Evolutionary conservation across 306 rosid genomes (phyloP), one percentile per base, ranked within the genome.

Genomic region (Sphenostylis stenocarpa): DNA sequence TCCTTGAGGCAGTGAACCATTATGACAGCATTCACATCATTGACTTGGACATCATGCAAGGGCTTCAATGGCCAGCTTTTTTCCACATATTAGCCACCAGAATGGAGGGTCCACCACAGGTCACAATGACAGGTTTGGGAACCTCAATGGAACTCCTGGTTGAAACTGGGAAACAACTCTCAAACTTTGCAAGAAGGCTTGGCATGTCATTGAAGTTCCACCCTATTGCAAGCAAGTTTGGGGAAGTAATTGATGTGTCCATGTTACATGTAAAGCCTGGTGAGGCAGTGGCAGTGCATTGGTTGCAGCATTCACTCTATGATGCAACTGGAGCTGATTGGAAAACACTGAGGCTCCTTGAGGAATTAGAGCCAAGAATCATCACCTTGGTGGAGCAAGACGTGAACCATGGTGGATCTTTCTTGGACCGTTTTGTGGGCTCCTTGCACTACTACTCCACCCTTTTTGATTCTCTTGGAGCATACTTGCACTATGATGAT

Each of bases 1-100:
- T 90, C 4, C 93, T 90, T 12, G 96, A 94, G 41, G 91, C 97
- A 0, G 86, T 94, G 69, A 89, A 84, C 70, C 74, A 71, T 8
- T 60, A 73, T 6, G 88, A 86, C 0, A 77, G 34, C 23, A 76
- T 94, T 53, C 97, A 94, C 60, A 88, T 94, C 41, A 71, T 94
- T 64, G 98, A 91, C 77, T 86, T 94, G 47, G 97, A 94, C 80
- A 90, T 94, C 87, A 89, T 94, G 97, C 95, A 92, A 57, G 96
- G 94, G 0, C 82, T 94, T 20, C 98, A 91, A 82, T 94, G 98
- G 98, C 97, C 98, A 0, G 91, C 97, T 12, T 84, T 94, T 24
- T 84, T 94, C 53, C 97, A 92, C 84, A 87, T 88, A 69, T 81
- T 94, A 0, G 91, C 97, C 72, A 88, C 86, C 3, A 75, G 93